Evolutionary conservation across 805 yeast genomes (phyloP).

Genomic region (Saccharomyces kudriavzevii): DNA sequence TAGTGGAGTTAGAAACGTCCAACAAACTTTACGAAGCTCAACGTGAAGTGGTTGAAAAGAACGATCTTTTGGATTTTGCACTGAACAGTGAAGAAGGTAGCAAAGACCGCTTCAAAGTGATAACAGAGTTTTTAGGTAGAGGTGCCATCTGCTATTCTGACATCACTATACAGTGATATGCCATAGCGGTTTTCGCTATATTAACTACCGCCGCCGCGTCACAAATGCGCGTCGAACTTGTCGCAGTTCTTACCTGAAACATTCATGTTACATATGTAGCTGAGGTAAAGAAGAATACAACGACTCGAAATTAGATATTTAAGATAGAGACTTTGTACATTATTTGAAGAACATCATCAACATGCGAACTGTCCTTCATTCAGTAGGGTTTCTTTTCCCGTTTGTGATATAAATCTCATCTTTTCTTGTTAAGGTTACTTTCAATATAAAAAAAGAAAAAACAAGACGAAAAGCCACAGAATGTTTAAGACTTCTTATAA

Average conservation of each 20-base stretch:
- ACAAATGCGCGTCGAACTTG: not conserved
- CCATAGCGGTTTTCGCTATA: not conserved
- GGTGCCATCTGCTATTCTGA: slow-evolving; percentile 62
- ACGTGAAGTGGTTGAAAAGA: slow-evolving; percentile 50
- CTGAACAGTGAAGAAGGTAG: slow-evolving; percentile 40
- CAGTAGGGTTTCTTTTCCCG: not conserved
- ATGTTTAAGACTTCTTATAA: slow-evolving; percentile 27
- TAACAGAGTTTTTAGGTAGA: slow-evolving; percentile 76
- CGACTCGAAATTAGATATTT: not conserved
- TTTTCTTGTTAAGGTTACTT: not conserved
- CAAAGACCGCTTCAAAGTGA: slow-evolving; percentile 60
- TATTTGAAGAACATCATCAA: not conserved
- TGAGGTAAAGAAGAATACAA: not conserved
- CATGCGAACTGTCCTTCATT: not conserved
- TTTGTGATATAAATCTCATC: not conserved
- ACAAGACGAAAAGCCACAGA: not conserved
- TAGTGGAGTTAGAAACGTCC: slow-evolving; percentile 61
- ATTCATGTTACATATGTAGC: not conserved
- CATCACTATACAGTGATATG: not conserved
- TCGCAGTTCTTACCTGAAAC: not conserved
- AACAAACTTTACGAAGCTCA: slow-evolving; percentile 52
- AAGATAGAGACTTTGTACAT: not conserved
- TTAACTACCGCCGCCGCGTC: not conserved
- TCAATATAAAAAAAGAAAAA: not conserved
- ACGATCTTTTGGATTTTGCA: slow-evolving; percentile 53